Base-by-base conservation (phyloP, 257 asterid genomes). In the Gynochthodes officinalis region DNA sequence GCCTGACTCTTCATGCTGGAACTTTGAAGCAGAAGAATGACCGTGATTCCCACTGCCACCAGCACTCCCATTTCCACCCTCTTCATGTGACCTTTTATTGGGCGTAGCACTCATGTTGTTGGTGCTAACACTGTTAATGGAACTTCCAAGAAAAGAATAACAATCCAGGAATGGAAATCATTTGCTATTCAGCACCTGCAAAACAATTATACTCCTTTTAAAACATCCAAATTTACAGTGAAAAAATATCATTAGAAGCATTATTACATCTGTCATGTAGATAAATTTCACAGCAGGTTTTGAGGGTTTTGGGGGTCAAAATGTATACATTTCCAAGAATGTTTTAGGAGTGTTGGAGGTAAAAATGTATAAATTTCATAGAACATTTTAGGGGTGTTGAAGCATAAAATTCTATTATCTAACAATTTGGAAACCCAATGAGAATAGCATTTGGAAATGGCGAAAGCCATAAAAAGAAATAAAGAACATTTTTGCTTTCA, bases 71-170 rank as follows among this genome's bases (percentile, higher is more conserved):
- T 72, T 80, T 75, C 95, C 92, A 77, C 81, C 79, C 42, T 91
- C 98, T 64, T 91, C 97, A 13, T 84, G 96, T 5, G 82, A 80
- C 80, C 97, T 88, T 87, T 89, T 89, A 60, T 84, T 86, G 27
- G 92, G 95, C 55, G 92, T 70, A 82, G 84, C 72, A 78, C 96
- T 93, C 98, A 93, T 91, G 72, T 72, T 82, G 46, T 57, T 55
- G 82, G 69, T 67, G 35, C n/a, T 43, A 19, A 48, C 27, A 68
- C 46, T 7, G 67, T 48, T 48, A 19, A 37, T 10, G 18, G 8
- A 62, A 49, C 58, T 49, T 67, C 54, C 58, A 46, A 6, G 7
- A 66, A 2, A 33, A 44, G 35, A 27, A 33, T 18, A 37, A 63
- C 60, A 52, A 58, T 19, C 14, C 30, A 33, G 32, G 46, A 52